Conservation (phyloP, 371 early-diverging fungal genomes). For the Dichotomocladium elegans region DNA sequence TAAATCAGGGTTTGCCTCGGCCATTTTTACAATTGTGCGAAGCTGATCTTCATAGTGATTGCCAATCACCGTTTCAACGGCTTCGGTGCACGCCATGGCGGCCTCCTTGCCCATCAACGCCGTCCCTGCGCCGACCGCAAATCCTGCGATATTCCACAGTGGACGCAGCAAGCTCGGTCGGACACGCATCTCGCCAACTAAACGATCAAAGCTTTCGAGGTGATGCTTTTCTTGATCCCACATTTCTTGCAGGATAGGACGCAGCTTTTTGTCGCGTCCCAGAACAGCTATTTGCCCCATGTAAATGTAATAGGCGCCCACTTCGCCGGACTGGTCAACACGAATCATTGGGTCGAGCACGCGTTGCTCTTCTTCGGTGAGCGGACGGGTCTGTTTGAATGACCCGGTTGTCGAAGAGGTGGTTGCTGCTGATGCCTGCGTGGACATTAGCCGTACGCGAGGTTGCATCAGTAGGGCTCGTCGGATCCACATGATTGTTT, state of each 20-base stretch:
- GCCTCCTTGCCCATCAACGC: constrained; percentile 91
- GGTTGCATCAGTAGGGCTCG: too few species aligned
- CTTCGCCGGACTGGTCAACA: constrained; percentile 96
- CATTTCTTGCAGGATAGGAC: constrained; percentile 86
- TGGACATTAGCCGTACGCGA: too few species aligned
- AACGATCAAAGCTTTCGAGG: constrained; percentile 70
- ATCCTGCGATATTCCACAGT: constrained; percentile 87
- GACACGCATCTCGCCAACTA: constrained; percentile 73
- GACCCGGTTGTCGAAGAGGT: neutral
- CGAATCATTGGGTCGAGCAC: constrained; percentile 71
- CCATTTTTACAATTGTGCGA: constrained; percentile 64
- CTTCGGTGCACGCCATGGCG: constrained; percentile 98
- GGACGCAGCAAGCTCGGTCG: constrained; percentile 87
- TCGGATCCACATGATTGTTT: too few species aligned
- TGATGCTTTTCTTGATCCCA: constrained; percentile 92
- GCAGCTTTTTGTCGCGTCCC: constrained; percentile 65
- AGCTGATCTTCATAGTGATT: constrained; percentile 93
- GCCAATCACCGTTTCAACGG: constrained; percentile 97
- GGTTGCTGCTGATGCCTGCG: neutral
- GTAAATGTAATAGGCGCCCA: constrained; percentile 95
- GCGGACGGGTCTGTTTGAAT: too few species aligned
- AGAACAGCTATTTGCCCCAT: constrained; percentile 89
- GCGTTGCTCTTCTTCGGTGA: constrained; percentile 18
- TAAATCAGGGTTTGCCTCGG: constrained; percentile 43
- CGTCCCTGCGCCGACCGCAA: constrained; percentile 81